Percentiles rank a stretch among this genome's conserved stretches.
Evolutionary conservation across 495 filamentous ascomycete species (phyloP).

Genomic region (Hyaloscypha finlandica): DNA sequence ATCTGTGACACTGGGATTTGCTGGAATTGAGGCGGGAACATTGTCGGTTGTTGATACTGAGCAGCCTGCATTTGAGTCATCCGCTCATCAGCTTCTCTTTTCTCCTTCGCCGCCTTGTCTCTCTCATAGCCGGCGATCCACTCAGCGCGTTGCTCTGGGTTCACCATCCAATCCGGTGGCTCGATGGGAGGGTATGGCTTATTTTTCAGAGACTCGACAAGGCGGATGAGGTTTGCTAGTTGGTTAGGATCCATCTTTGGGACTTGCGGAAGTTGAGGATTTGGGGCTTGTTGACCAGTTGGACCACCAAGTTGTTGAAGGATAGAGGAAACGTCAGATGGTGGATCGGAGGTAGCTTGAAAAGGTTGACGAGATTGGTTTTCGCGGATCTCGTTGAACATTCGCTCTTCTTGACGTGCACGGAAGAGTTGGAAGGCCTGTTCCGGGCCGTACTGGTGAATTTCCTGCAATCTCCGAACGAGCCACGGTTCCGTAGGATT

Average conservation of each 20-base stretch:
- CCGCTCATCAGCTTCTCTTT: constrained; percentile 14
- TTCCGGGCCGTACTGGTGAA: constrained; percentile 29
- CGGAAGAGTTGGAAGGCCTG: constrained; percentile 19
- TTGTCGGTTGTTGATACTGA: constrained; percentile 6
- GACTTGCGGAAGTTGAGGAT: neutral
- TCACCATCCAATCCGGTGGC: constrained; percentile 36
- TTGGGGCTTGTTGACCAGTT: constrained; percentile 15
- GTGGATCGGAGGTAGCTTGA: neutral
- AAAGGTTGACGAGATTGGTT: constrained; percentile 1
- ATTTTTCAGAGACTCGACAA: constrained; percentile 31
- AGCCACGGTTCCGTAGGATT: constrained; percentile 27
- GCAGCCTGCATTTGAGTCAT: constrained; percentile 19
- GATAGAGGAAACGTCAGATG: constrained; percentile 10
- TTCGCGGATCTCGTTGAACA: neutral
- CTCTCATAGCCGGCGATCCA: constrained; percentile 38
- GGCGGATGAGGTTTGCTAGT: constrained; percentile 20
- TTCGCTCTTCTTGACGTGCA: constrained; percentile 10
- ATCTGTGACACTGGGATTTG: neutral
- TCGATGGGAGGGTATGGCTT: constrained; percentile 37
- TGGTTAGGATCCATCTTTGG: constrained; percentile 2
- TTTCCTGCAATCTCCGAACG: constrained; percentile 21
- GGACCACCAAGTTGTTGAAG: constrained; percentile 23
- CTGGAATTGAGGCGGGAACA: constrained; percentile 19
- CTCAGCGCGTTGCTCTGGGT: constrained; percentile 28
- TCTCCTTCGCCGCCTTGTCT: constrained; percentile 33